Conservation (phyloP, 202 grass and related monocot species). For the Carex arenaria region DNA sequence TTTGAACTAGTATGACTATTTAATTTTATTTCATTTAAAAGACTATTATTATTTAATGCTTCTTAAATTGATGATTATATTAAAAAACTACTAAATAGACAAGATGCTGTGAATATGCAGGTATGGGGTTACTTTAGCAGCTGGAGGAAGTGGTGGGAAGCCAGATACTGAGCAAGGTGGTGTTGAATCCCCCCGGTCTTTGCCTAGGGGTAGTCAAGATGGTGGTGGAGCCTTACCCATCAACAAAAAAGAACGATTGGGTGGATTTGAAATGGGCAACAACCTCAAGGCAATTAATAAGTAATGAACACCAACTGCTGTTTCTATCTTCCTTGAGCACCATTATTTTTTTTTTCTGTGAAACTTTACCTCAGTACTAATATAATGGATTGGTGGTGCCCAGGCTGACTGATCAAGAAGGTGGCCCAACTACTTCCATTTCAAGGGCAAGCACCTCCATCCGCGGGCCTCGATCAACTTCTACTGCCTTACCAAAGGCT, state of each 20-base stretch:
- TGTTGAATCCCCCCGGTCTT: slow-evolving; percentile 41
- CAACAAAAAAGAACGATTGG: slow-evolving; percentile 61
- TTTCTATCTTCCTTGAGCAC: not conserved
- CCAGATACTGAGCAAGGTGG: slow-evolving; percentile 63
- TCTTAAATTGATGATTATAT: not conserved
- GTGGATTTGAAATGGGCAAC: slow-evolving; percentile 40
- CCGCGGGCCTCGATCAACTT: slow-evolving; percentile 68
- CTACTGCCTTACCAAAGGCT: slow-evolving; percentile 60
- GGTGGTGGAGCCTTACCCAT: slow-evolving; percentile 42
- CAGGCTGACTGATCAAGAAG: slow-evolving; percentile 51
- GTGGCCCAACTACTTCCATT: slow-evolving; percentile 38
- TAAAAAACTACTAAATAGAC: slow-evolving; percentile 5
- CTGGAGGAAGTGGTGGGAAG: slow-evolving; percentile 40
- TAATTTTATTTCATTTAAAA: not conserved
- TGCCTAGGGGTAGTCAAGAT: slow-evolving; percentile 65
- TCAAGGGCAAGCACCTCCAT: slow-evolving; percentile 55
- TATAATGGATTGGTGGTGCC: slow-evolving; percentile 29
- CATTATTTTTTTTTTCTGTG: not conserved
- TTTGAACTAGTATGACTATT: not conserved
- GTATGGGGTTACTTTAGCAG: slow-evolving; percentile 38
- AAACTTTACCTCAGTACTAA: slow-evolving; percentile 21
- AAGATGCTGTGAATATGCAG: slow-evolving; percentile 44
- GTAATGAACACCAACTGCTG: slow-evolving; percentile 41
- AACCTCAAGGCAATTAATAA: slow-evolving; percentile 62
- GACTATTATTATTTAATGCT: not conserved